Evolutionary conservation across 306 rosid genomes (phyloP).

Genomic region (Lupinus albus): DNA sequence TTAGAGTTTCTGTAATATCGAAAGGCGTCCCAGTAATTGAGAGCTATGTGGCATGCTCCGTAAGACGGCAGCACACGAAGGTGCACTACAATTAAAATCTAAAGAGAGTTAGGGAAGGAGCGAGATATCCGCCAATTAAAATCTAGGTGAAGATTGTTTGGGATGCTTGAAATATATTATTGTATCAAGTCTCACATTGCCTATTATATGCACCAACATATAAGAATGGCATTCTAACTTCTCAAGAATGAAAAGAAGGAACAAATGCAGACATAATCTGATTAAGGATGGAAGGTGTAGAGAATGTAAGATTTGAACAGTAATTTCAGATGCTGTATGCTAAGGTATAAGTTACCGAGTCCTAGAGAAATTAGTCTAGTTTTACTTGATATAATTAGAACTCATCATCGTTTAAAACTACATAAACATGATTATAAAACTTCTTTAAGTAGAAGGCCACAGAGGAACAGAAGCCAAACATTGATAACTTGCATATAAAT

Average conservation of each 20-base stretch:
- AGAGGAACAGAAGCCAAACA: not conserved
- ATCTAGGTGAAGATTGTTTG: too few species aligned
- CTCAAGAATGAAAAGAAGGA: not conserved
- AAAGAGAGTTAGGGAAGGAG: too few species aligned
- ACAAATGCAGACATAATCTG: not conserved
- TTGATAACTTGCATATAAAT: not conserved
- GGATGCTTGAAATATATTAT: too few species aligned
- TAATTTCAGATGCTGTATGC: not conserved
- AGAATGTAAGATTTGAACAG: not conserved
- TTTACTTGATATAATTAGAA: not conserved
- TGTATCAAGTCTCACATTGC: too few species aligned
- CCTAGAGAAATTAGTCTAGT: not conserved
- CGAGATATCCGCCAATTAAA: too few species aligned
- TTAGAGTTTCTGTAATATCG: too few species aligned
- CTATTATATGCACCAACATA: too few species aligned
- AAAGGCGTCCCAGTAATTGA: too few species aligned
- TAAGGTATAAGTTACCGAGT: slow-evolving; percentile 2
- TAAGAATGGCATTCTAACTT: not conserved
- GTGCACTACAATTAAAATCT: too few species aligned
- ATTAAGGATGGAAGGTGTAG: not conserved
- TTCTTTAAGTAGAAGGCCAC: not conserved
- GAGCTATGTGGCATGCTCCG: too few species aligned
- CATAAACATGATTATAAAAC: slow-evolving; percentile 8
- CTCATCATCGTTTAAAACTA: not conserved
- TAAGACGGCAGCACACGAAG: too few species aligned